Base-by-base conservation (phyloP, 1,139 yeast genomes). In the Geotrichum bryndzae region DNA sequence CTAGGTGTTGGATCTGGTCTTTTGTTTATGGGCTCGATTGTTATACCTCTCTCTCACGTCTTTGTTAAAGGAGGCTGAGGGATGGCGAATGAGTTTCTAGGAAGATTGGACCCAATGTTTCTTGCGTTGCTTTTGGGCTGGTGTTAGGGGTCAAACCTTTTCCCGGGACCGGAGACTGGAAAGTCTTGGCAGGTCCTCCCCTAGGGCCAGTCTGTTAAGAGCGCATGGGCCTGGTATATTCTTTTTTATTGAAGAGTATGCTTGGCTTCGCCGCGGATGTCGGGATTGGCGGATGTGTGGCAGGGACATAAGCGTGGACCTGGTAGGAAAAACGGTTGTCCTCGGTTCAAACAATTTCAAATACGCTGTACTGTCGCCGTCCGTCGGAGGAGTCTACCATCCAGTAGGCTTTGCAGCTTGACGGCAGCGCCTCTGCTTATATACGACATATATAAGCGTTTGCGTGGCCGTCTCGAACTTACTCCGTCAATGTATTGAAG, bases 401-500 rank as follows among this genome's bases (percentile, higher is more conserved):
- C 11, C 15, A 13, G 10, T 3, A 13, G 11, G 41, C 15, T 35
- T 6, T 6, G 10, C 11, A 35, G 31, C 7, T 29, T 3, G 15
- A n/a, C 35, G 35, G 18, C 51, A 31, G 11, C 38, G 13, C 50
- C 46, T 54, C 7, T 10, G 22, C 38, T n/a, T 7, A 18, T 13
- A 10, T 3, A 22, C 18, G 11, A 13, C 22, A 13, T 18, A 8
- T 18, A 7, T 53, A 10, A 27, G 33, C n/a, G 10, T 22, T 22
- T 35, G 11, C 54, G 11, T 41, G 27, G 27, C 8, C 23, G 22
- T 25, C 25, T 29, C 29, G 58, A 56, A 56, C 48, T 46, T 46
- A 52, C 57, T 55, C 57, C 57, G 53, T 41, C 57, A 55, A 55
- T 46, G 57, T 22, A 48, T 46, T 29, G 31, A 15, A 11, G 11